Conservation (phyloP, 768 basidiomycete species). For the Crassisporium funariophilum region DNA sequence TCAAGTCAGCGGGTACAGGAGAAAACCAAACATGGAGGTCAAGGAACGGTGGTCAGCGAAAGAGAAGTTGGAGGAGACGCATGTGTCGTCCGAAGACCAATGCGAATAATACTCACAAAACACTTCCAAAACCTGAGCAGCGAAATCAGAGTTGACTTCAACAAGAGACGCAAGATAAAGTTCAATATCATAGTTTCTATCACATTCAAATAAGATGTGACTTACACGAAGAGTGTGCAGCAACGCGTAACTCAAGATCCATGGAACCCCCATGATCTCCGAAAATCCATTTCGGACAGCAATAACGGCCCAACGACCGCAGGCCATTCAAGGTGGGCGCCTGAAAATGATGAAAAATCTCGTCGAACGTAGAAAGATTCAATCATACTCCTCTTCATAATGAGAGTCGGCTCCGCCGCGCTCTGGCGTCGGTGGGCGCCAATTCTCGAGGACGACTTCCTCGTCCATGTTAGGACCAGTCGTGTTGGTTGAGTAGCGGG, state of each 20-base stretch:
- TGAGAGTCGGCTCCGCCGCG: constrained; percentile 21
- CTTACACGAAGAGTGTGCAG: constrained; percentile 10
- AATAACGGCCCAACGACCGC: constrained; percentile 6
- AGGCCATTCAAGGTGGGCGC: constrained; percentile 23
- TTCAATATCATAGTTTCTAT: not conserved
- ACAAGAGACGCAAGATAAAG: no score
- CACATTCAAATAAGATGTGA: constrained; percentile 2
- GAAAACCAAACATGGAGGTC: no score
- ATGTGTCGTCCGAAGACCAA: no score
- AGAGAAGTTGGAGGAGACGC: no score
- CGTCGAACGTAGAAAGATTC: constrained; percentile 12
- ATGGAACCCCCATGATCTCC: not conserved
- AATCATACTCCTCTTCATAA: constrained; percentile 45
- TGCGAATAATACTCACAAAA: no score
- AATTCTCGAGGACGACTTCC: constrained; percentile 45
- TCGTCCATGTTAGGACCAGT: constrained; percentile 15
- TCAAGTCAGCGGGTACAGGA: no score
- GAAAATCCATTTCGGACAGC: not conserved
- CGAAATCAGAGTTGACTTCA: no score
- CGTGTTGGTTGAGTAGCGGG: no score
- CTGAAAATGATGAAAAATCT: constrained; percentile 22
- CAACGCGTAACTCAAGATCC: not conserved
- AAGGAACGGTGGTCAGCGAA: no score
- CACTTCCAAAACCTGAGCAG: no score
- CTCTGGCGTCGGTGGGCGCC: constrained; percentile 43